A percentile compares a stretch with the other conserved stretches of the same genome.
Conservation (phyloP, 1,139 yeast genomes). For the Saccharomyces hybrid region DNA sequence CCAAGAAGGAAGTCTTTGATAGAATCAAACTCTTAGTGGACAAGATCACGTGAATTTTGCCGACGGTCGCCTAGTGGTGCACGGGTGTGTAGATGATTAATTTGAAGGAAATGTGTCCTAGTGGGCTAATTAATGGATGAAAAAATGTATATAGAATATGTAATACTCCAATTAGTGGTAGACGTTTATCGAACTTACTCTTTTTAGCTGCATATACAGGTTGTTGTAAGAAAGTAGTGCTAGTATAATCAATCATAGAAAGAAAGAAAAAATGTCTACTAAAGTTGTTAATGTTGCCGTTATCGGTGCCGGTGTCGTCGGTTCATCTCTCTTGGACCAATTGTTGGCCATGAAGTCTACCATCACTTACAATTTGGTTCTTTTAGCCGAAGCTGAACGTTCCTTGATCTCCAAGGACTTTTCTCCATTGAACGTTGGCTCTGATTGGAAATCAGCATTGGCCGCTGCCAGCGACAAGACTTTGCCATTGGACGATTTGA, state of each 20-base stretch:
- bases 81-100: background rate
- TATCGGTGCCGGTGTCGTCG: conserved; percentile 80
- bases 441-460: conserved; percentile 45
- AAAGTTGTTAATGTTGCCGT: conserved; percentile 41
- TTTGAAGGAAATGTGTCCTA: background rate
- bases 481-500: conserved; percentile 49
- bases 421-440: conserved; percentile 52
- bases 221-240: background rate
- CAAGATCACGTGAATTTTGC: conserved; percentile 14
- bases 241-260: background rate
- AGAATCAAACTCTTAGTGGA: conserved; percentile 24
- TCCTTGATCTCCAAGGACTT: conserved; percentile 64
- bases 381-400: conserved; percentile 66
- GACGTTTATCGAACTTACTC: background rate
- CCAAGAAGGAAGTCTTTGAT: conserved; percentile 31
- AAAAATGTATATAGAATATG: background rate
- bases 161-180: background rate
- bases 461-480: conserved; percentile 45
- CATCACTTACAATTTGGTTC: conserved; percentile 65
- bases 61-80: background rate
- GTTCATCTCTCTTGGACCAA: conserved; percentile 80
- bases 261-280: conserved; percentile 15
- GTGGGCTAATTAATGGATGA: background rate
- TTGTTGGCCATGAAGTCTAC: conserved; percentile 40
- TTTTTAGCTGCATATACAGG: background rate